Evolutionary conservation across 2,329 filamentous ascomycete genomes (phyloP), one percentile per base, ranked within the genome.

Genomic region (Cladosporium sp.): DNA sequence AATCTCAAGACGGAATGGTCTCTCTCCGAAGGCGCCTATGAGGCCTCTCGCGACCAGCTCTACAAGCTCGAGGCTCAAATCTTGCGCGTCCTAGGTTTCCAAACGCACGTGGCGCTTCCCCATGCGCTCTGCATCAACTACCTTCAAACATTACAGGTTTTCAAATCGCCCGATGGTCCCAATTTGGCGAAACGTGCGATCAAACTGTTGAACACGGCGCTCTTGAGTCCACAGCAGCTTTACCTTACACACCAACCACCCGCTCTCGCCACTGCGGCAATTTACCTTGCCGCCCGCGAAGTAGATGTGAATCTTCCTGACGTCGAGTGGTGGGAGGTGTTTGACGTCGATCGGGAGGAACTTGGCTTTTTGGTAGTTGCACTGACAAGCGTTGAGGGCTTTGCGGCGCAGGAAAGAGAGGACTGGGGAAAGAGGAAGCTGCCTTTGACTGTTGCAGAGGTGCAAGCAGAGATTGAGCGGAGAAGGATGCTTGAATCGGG

Each of bases 291-390:
- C 0, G 89, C 91, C 0, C 82, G 87, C 44, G 91, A 97, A 64
- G 72, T 83, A 1, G 86, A 82, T 0, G 83, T 89, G 12, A 91
- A 90, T 71, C 80, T 97, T 74, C 91, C 93, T 0, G 88, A 89
- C 62, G 84, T 83, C 48, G 87, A 90, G 62, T 99, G 94, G 94
- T 99, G 94, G 94, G 92, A 97, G 73, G 90, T 97, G 0, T 97
- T 97, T 71, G 94, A 99, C 73, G 90, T 94, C 7, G 92, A 97
- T 67, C 81, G 94, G 51, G 94, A 99, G 77, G 91, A 96, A 71
- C 79, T 99, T 35, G 94, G 94, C 0, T 97, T 97, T 65, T 74
- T 97, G 58, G 91, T 96, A 3, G 90, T 97, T 10, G 91, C 82
- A 0, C 83, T 97, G 82, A 79, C 85, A 61, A 97, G 92, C 66